phyloP scores from a whole-genome alignment of 169 alveolate genomes.

The Cyclospora cayetanensis region DNA sequence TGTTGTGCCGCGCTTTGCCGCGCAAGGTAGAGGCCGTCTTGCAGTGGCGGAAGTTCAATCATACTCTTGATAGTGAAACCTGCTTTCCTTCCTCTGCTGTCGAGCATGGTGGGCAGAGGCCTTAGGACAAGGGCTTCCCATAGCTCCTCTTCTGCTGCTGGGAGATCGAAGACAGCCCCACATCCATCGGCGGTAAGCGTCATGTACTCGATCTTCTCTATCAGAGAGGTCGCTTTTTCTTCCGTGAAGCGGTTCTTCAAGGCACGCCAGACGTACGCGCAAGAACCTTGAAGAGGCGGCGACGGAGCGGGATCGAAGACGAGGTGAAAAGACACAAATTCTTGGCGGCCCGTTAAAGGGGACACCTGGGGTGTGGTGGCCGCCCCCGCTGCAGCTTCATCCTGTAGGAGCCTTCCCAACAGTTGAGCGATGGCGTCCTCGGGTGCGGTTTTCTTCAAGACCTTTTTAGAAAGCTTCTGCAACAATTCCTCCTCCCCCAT shows the following conservation, averaged over 20 bases:
- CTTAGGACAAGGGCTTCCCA: not conserved
- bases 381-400: conserved; percentile 42
- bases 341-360: not conserved
- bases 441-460: not conserved
- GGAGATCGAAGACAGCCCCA: conserved; percentile 61
- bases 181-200: conserved; percentile 3
- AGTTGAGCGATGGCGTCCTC: conserved; percentile 3
- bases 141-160: not conserved
- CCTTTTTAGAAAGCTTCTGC: conserved; percentile 55
- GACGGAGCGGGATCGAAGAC: not conserved
- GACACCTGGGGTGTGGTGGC: conserved; percentile 18
- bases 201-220: conserved; percentile 47
- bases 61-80: not conserved
- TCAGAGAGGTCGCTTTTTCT: not conserved
- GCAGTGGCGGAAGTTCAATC: conserved; percentile 17
- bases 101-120: not conserved
- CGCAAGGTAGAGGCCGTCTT: conserved; percentile 9
- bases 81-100: not conserved
- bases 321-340: not conserved
- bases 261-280: conserved; percentile 55
- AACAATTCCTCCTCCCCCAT: not conserved
- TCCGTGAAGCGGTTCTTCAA: conserved; percentile 25
- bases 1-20: conserved; percentile 23
- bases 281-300: not conserved
- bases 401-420: conserved; percentile 63